Conservation (phyloP, 1,139 yeast species). For the Sugiyamaella neomexicana region DNA sequence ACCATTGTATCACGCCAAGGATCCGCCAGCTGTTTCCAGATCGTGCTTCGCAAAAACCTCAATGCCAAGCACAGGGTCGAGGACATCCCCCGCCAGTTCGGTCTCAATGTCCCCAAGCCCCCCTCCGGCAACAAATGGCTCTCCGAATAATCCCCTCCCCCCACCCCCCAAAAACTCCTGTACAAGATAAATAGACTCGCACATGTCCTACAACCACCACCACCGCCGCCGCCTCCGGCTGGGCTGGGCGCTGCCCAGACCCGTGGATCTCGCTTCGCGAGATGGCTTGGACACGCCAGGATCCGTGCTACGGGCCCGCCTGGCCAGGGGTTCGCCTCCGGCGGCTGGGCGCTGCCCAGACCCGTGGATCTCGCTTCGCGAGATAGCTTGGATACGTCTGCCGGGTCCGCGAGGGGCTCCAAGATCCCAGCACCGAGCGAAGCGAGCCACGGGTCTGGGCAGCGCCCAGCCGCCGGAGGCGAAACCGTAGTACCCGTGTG, state of each 20-base stretch:
- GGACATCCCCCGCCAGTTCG: constrained; percentile 76
- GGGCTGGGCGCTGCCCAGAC: no score
- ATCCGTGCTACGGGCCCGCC: no score
- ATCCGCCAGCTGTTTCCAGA: constrained; percentile 89
- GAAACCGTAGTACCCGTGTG: not conserved
- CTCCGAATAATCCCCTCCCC: constrained; percentile 30
- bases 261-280: no score
- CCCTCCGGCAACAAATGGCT: constrained; percentile 45
- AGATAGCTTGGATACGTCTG: not conserved
- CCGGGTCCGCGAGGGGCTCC: no score
- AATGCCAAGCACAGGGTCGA: constrained; percentile 83
- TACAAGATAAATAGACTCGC: no score
- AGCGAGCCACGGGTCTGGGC: constrained; percentile 5
- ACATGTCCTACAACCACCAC: no score
- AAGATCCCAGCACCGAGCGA: not conserved
- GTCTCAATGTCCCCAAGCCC: constrained; percentile 65
- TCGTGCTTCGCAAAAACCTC: constrained; percentile 84
- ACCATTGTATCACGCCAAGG: constrained; percentile 90
- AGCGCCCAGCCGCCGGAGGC: constrained; percentile 10
- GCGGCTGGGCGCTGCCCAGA: constrained; percentile 9
- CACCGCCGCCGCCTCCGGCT: no score
- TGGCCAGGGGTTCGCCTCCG: not conserved
- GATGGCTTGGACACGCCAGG: no score
- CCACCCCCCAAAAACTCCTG: not conserved
- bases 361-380: constrained; percentile 1